These are phyloP conservation scores for Penicillium steckii DNA, from an alignment of 495 filamentous ascomycete genomes.

Conservation along the genomic window DNA sequence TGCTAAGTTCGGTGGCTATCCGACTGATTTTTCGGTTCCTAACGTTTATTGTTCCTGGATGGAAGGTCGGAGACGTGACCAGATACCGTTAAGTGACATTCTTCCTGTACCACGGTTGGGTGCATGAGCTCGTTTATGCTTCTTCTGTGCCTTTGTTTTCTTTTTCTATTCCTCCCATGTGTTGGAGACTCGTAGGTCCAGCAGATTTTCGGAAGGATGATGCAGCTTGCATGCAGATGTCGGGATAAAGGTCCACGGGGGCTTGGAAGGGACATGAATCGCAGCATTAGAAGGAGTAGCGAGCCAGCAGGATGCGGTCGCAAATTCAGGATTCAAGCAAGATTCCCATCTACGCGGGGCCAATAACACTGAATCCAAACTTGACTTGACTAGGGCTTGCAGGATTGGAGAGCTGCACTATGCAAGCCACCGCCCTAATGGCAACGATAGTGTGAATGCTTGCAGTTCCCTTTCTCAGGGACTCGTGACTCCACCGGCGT, in stretches of 20 bases:
- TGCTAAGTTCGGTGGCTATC: slow-evolving; percentile 4
- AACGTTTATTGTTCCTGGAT: not conserved
- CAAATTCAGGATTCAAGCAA: not conserved
- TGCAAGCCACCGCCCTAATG: slow-evolving; percentile 14
- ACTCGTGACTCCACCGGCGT: slow-evolving; percentile 2
- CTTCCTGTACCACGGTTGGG: not conserved
- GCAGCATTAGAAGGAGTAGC: not conserved
- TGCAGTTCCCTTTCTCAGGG: slow-evolving; percentile 5
- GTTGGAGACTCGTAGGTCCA: not conserved
- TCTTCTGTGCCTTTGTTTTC: not conserved
- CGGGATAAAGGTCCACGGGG: not conserved
- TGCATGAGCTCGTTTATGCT: not conserved
- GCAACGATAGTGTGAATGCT: slow-evolving; percentile 12
- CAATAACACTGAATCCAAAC: not conserved
- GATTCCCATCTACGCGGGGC: not conserved
- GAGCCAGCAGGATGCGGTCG: not conserved
- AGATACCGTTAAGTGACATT: not conserved
- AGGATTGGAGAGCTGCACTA: slow-evolving; percentile 7
- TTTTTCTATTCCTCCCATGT: not conserved
- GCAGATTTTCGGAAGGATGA: slow-evolving; percentile 2
- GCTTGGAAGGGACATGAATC: not conserved
- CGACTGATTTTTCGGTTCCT: not conserved
- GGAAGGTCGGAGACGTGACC: not conserved
- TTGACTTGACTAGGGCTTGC: not conserved
- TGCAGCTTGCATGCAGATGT: not conserved